These are phyloP conservation scores for Phanerochaete carnosa DNA, from an alignment of 768 basidiomycete species.

Conservation along the genomic window DNA sequence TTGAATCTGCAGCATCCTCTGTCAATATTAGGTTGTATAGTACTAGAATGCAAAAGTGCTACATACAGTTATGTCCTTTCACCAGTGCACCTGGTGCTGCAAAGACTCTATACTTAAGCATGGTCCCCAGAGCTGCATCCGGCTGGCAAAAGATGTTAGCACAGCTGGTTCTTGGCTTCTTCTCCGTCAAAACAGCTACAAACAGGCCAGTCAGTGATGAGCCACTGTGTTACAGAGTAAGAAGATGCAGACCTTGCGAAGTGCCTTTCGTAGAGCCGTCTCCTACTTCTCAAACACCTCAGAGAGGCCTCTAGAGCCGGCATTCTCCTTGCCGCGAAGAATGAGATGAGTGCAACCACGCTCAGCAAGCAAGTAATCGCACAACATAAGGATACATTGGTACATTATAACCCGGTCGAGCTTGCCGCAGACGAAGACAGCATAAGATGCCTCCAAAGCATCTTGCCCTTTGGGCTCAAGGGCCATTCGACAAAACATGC, in stretches of 20 bases:
- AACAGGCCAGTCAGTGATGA: background rate
- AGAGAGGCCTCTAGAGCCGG: slow-evolving; percentile 38
- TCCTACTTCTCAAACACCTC: slow-evolving; percentile 44
- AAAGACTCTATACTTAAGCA: slow-evolving; percentile 33
- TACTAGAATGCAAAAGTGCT: background rate
- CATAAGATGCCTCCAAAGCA: slow-evolving; percentile 33
- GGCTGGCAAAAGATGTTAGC: slow-evolving; percentile 34
- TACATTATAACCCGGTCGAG: slow-evolving; percentile 46
- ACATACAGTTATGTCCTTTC: slow-evolving; percentile 37
- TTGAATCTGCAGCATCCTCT: slow-evolving; percentile 30
- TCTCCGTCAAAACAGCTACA: background rate
- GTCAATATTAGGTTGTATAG: background rate
- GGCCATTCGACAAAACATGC: slow-evolving; percentile 43
- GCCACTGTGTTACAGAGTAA: slow-evolving; percentile 26
- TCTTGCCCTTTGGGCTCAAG: slow-evolving; percentile 20
- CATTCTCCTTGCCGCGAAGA: slow-evolving; percentile 40
- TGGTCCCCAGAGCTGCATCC: slow-evolving; percentile 36
- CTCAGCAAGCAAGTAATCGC: slow-evolving; percentile 32
- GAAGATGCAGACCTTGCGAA: slow-evolving; percentile 32
- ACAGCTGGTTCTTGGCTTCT: slow-evolving; percentile 26
- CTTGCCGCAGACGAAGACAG: slow-evolving; percentile 49
- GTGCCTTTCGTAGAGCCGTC: slow-evolving; percentile 32
- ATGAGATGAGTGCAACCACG: slow-evolving; percentile 35
- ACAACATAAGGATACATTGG: slow-evolving; percentile 40
- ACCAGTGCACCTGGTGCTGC: slow-evolving; percentile 30